Evolutionary conservation across 805 yeast species (phyloP).

Genomic region (Kluyveromyces wickerhamii): DNA sequence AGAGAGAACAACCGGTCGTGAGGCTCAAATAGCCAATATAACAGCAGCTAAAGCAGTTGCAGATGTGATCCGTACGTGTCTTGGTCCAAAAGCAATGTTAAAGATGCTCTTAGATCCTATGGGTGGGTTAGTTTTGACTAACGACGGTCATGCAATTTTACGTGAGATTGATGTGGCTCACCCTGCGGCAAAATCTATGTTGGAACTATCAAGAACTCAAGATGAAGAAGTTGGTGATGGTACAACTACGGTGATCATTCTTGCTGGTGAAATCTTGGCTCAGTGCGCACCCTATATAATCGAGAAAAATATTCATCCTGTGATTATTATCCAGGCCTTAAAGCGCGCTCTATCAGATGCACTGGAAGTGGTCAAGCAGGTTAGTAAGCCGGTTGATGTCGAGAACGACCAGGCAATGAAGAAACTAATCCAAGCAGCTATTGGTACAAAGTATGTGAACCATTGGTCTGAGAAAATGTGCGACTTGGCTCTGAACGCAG

Average conservation of each 20-base stretch:
- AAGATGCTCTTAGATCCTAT: slow-evolving; percentile 93
- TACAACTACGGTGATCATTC: slow-evolving; percentile 91
- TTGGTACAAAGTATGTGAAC: slow-evolving; percentile 91
- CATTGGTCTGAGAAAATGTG: slow-evolving; percentile 93
- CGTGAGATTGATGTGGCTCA: slow-evolving; percentile 97
- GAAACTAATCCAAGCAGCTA: slow-evolving; percentile 77
- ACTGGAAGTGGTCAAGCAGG: slow-evolving; percentile 72
- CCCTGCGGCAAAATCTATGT: slow-evolving; percentile 99
- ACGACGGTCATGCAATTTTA: slow-evolving; percentile 97
- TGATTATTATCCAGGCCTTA: slow-evolving; percentile 87
- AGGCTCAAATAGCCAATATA: slow-evolving; percentile 93
- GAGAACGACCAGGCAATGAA: slow-evolving; percentile 82
- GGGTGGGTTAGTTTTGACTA: slow-evolving; percentile 92
- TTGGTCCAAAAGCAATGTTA: slow-evolving; percentile 98
- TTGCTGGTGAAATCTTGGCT: slow-evolving; percentile 95
- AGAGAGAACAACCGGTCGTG: slow-evolving; percentile 92
- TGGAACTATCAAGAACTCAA: slow-evolving; percentile 92
- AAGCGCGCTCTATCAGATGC: slow-evolving; percentile 90
- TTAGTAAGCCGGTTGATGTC: slow-evolving; percentile 77
- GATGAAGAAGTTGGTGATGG: slow-evolving; percentile 99
- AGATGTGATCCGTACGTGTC: slow-evolving; percentile 93
- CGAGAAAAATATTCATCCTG: slow-evolving; percentile 95
- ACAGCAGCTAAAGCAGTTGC: slow-evolving; percentile 99
- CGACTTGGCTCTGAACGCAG: slow-evolving; percentile 77
- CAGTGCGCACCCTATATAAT: slow-evolving; percentile 85